These are phyloP conservation scores for Curvularia hawaiiensis DNA, from an alignment of 2,329 filamentous ascomycete species.

Conservation along the genomic window DNA sequence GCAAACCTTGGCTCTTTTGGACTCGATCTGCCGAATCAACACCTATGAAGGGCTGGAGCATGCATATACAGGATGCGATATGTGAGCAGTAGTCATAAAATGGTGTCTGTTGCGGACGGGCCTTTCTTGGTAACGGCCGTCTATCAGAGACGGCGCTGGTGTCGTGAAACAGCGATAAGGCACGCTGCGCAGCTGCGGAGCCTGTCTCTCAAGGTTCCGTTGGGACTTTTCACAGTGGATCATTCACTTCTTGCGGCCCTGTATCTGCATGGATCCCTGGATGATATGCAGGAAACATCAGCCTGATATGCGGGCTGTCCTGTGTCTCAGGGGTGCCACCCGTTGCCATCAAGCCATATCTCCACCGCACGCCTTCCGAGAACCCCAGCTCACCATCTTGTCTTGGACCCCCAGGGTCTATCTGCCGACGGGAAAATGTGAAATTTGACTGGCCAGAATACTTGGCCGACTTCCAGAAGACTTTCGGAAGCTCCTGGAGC, in stretches of 20 bases:
- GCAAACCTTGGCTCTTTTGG: slow-evolving; percentile 23
- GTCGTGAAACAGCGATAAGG: slow-evolving; percentile 49
- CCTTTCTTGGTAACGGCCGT: slow-evolving; percentile 24
- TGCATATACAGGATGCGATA: slow-evolving; percentile 26
- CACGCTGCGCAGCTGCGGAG: slow-evolving; percentile 31
- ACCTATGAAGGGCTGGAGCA: slow-evolving; percentile 30
- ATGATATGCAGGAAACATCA: slow-evolving; percentile 33
- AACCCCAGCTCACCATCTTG: slow-evolving; percentile 21
- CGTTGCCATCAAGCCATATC: slow-evolving; percentile 20
- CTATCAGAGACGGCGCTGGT: slow-evolving; percentile 35
- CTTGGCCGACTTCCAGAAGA: slow-evolving; percentile 24
- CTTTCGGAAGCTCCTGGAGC: slow-evolving; percentile 17
- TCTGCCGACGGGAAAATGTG: slow-evolving; percentile 16
- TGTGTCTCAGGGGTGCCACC: slow-evolving; percentile 27
- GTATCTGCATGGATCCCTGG: slow-evolving; percentile 33
- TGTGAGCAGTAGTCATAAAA: slow-evolving; percentile 30
- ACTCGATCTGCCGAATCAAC: slow-evolving; percentile 41
- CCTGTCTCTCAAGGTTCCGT: slow-evolving; percentile 23
- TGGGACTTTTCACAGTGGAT: slow-evolving; percentile 30
- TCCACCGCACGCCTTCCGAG: slow-evolving; percentile 20
- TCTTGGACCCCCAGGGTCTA: slow-evolving; percentile 19
- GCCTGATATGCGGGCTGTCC: slow-evolving; percentile 41
- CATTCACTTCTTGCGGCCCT: slow-evolving; percentile 29
- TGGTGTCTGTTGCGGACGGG: slow-evolving; percentile 26
- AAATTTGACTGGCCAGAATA: slow-evolving; percentile 28